Conservation (phyloP, 2,329 filamentous ascomycete genomes). For the Ophiostoma novo-ulmi region DNA sequence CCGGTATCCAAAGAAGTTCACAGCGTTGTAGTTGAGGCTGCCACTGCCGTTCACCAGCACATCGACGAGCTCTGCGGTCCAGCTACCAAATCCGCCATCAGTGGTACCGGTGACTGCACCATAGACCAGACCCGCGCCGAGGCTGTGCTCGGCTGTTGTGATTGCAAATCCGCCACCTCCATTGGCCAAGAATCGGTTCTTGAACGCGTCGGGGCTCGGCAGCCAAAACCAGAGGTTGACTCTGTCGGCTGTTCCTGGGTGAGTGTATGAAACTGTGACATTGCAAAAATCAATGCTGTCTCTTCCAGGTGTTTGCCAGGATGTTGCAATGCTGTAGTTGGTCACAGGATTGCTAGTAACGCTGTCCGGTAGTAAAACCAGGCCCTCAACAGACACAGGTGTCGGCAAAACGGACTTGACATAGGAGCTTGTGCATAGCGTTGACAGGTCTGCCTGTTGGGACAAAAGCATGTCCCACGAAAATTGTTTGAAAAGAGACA, state of each 20-base stretch:
- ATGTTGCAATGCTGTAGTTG: background rate
- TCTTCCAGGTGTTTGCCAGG: background rate
- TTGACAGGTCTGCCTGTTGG: conserved; percentile 11
- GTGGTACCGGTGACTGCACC: background rate
- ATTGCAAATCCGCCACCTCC: conserved; percentile 21
- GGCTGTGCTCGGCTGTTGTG: conserved; percentile 35
- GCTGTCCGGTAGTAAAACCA: background rate
- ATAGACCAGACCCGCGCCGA: background rate
- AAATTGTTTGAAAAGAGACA: conserved; percentile 23
- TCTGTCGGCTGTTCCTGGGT: background rate
- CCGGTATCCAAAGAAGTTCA: background rate
- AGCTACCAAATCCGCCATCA: background rate
- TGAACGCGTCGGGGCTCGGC: conserved; percentile 13
- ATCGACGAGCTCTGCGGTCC: background rate
- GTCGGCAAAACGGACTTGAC: background rate
- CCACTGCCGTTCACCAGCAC: background rate
- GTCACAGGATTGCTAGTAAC: background rate
- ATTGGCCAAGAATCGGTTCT: conserved; percentile 13
- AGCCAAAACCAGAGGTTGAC: conserved; percentile 13
- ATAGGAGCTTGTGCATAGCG: conserved; percentile 2
- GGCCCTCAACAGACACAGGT: background rate
- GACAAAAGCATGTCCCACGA: conserved; percentile 13
- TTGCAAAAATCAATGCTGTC: background rate
- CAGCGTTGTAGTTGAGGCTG: background rate
- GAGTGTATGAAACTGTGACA: background rate